Evolutionary conservation across 179 eudicot genomes (phyloP), one percentile per base, ranked within the genome.

Genomic region (Actinidia polygama): DNA sequence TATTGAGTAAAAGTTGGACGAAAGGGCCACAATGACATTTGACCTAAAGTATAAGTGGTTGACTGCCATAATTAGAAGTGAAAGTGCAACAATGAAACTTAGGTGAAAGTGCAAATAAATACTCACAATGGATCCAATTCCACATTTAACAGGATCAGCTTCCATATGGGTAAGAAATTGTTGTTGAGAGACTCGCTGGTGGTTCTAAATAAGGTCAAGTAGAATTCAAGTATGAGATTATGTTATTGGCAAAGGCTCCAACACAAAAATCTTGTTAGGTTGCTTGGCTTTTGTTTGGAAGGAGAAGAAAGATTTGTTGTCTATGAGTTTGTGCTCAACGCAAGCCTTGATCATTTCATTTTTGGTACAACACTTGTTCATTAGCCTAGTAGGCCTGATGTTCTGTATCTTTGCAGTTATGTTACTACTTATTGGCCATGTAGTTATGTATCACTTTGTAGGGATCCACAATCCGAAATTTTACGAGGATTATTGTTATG

Each of bases 201-300:
- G 6, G 21, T 12, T 46, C 71, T 63, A n/a, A 2, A 47, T 71
- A 78, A 47, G 80, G 80, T 23, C 57, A 78, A 23, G 71, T 23
- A 7, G 55, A 78, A 78, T 78, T 78, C 80, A 78, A 78, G 80
- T 61, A 47, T 47, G 80, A 78, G 14, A 63, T 78, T 63, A 23
- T 63, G 40, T 63, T 47, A 6, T 21, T 78, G 80, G 72, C 80
- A 21, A 61, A 61, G 11, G 14, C 80, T 78, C 71, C 72, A 62
- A 47, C 80, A 78, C 80, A 77, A 1, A 59, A 77, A 77, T 40
- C 68, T 77, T 4, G 67, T 77, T 7, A 36, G 68, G 30, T 67
- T 77, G 53, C 79, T 77, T 6, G 69, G 79, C 30, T 77, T 77
- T 18, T 77, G 69, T 68, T 59, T 77, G 21, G 10, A 77, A 58